Percentiles rank a stretch among this genome's conserved stretches.
phyloP scores from a whole-genome alignment of 495 filamentous ascomycete genomes.

The Darksidea phi region DNA sequence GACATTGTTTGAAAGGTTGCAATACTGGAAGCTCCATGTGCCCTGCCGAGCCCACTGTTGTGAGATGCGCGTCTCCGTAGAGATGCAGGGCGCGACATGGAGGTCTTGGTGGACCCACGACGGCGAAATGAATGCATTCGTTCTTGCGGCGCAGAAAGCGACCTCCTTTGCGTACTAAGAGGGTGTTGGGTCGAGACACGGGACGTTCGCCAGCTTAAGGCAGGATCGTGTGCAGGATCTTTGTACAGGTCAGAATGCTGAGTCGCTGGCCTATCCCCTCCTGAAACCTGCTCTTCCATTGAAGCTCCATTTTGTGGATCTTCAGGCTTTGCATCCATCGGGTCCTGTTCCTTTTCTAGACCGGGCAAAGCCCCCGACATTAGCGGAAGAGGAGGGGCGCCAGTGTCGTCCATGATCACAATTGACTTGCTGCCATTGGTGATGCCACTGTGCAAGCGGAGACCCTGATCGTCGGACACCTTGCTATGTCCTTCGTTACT shows the following conservation, averaged over 20 bases:
- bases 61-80: constrained; percentile 69
- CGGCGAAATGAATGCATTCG: constrained; percentile 29
- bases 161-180: constrained; percentile 10
- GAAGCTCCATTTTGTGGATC: constrained; percentile 4
- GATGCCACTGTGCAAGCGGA: constrained; percentile 57
- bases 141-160: constrained; percentile 17
- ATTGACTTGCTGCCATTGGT: constrained; percentile 82
- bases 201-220: constrained; percentile 12
- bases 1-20: constrained; percentile 48
- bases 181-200: constrained; percentile 15
- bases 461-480: not conserved
- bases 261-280: not conserved
- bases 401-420: constrained; percentile 77
- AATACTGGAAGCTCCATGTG: constrained; percentile 58
- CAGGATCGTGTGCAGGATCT: not conserved
- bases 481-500: constrained; percentile 6
- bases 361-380: constrained; percentile 35
- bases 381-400: constrained; percentile 38
- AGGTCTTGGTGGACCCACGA: constrained; percentile 26
- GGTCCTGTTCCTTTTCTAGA: constrained; percentile 3
- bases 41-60: constrained; percentile 66
- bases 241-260: constrained; percentile 28
- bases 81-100: constrained; percentile 29
- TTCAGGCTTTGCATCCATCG: not conserved
- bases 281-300: constrained; percentile 19